Base-by-base conservation (phyloP, 1,284 basidiomycete genomes). In the Ustilago tritici region DNA sequence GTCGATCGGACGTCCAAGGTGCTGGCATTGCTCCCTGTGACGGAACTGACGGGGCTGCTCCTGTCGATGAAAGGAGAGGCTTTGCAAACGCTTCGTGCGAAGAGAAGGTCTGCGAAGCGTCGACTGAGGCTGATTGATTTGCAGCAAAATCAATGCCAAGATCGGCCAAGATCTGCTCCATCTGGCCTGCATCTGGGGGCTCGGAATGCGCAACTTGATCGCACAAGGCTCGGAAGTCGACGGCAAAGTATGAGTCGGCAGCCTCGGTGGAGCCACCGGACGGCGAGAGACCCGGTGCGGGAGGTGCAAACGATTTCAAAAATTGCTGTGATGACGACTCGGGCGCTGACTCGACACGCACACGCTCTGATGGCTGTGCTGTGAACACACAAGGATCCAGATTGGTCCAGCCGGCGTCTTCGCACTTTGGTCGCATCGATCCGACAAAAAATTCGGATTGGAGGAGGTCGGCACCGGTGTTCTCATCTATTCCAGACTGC, bases 381-480 rank as follows among this genome's bases (percentile, higher is more conserved):
- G 57, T 47, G 9, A 68, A 49, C 58, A 61, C 65, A 36, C 55
- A 61, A 14, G 70, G 55, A 46, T 68, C 70, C 8, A 67, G 53
- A 14, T 46, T 64, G 40, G 54, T 40, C 61, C 65, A 64, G 23
- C 52, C 35, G 4, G 38, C 41, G 14, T 55, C 50, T 23, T 52
- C 43, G 23, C 47, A 52, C n/a, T 32, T 36, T 3, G 54, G 35
- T 3, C 36, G 57, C 62, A 73, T 61, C 14, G 49, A 31, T 5
- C 52, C 61, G 15, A 68, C 41, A 23, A 73, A 73, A 58, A 68
- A 73, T 40, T 73, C 70, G 23, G 70, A 73, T 49, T 65, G 65
- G 9, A 65, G 47, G 47, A 64, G 19, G 10, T 68, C 70, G 35
- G 56, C 14, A 15, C 57, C 60, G 3, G 35, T n/a, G 5, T 28